A percentile compares a stretch with the other conserved stretches of the same genome.
Conservation (phyloP, 495 filamentous ascomycete genomes). For the Lepraria neglecta region DNA sequence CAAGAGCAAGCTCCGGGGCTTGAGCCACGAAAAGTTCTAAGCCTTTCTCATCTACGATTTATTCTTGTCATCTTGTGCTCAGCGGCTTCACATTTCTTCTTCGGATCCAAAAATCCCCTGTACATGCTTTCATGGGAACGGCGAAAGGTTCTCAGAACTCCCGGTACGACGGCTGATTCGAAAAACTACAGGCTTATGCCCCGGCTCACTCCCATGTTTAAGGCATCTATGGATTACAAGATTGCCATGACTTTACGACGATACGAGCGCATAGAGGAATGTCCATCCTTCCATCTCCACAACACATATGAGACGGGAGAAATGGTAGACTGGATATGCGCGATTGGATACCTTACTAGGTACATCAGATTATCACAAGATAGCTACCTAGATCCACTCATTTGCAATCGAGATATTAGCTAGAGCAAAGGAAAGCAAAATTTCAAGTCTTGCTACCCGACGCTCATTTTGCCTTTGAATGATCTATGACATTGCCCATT, state of each 20-base stretch:
- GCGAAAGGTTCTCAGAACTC: not conserved
- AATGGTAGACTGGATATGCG: not conserved
- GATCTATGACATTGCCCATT: not conserved
- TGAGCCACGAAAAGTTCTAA: not conserved
- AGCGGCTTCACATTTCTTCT: not conserved
- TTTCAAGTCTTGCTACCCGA: not conserved
- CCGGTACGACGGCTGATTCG: not conserved
- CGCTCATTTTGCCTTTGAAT: not conserved
- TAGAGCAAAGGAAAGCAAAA: not conserved
- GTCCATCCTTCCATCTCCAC: slow-evolving; percentile 6
- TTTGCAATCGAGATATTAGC: slow-evolving; percentile 11
- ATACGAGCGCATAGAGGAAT: slow-evolving; percentile 9
- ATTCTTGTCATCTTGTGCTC: not conserved
- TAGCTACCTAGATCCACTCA: slow-evolving; percentile 12
- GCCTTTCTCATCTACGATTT: not conserved
- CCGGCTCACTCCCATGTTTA: not conserved
- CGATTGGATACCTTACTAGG: slow-evolving; percentile 12
- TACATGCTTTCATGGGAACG: not conserved
- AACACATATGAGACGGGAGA: not conserved
- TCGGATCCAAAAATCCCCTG: not conserved
- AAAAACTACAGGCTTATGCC: not conserved
- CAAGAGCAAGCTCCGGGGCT: not conserved
- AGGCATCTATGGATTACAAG: slow-evolving; percentile 2
- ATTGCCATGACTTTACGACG: slow-evolving; percentile 12
- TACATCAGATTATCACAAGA: slow-evolving; percentile 3